Percentiles rank a stretch among this genome's conserved stretches.
phyloP scores from a whole-genome alignment of 2,329 filamentous ascomycete genomes.

The Fusarium buxicola region DNA sequence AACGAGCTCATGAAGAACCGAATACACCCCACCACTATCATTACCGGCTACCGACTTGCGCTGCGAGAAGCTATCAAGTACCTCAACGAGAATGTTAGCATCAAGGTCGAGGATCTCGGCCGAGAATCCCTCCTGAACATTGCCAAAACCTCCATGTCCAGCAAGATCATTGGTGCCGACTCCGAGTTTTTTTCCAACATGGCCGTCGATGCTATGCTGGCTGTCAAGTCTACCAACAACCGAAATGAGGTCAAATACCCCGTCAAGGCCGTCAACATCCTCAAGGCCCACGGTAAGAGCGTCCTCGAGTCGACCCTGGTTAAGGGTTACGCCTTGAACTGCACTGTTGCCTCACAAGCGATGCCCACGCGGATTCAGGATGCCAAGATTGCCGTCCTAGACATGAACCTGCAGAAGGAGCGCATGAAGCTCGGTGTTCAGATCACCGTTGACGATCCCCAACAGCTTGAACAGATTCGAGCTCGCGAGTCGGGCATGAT shows the following conservation, averaged over 20 bases:
- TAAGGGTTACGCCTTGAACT: constrained; percentile 98
- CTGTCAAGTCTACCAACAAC: constrained; percentile 93
- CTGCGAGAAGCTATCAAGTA: constrained; percentile 97
- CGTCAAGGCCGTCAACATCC: constrained; percentile 98
- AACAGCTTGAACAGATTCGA: constrained; percentile 97
- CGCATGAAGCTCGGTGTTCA: constrained; percentile 99
- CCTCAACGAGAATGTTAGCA: constrained; percentile 98
- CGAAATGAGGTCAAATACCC: constrained; percentile 94
- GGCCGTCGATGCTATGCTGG: constrained; percentile 93
- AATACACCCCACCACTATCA: constrained; percentile 99
- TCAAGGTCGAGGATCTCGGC: constrained; percentile 91
- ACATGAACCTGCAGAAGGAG: constrained; percentile 99
- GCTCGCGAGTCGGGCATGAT: constrained; percentile 93
- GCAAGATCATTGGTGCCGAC: constrained; percentile 97
- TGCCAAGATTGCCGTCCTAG: constrained; percentile 95
- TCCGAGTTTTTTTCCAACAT: constrained; percentile 98
- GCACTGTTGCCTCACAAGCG: constrained; percentile 96
- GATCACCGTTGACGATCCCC: constrained; percentile 96
- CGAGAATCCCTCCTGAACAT: constrained; percentile 93
- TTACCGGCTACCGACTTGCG: constrained; percentile 96
- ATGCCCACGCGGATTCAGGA: constrained; percentile 94
- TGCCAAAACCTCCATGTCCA: constrained; percentile 98
- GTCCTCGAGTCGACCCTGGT: constrained; percentile 88
- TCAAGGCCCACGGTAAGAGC: constrained; percentile 98
- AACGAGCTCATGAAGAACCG: constrained; percentile 99